These are phyloP conservation scores for Aspergillus novoparasiticus DNA, from an alignment of 2,329 filamentous ascomycete genomes.

Conservation along the genomic window DNA sequence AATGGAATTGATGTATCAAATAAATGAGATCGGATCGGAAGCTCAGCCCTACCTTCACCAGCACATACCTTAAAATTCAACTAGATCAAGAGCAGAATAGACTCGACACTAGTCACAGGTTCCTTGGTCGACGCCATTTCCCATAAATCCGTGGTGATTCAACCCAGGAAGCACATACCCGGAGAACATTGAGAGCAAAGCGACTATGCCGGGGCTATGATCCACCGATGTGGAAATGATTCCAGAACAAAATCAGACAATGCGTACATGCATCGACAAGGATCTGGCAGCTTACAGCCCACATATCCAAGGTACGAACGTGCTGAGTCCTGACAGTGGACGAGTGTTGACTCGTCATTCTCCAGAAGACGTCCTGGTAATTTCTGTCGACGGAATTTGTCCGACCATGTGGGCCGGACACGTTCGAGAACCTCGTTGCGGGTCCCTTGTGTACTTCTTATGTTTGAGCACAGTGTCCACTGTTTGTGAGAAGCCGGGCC, in stretches of 20 bases:
- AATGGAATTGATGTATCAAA: not conserved
- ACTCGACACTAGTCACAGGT: not conserved
- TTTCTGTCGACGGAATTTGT: slow-evolving; percentile 2
- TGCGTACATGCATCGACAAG: not conserved
- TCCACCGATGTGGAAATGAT: not conserved
- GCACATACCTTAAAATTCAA: not conserved
- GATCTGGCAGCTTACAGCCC: not conserved
- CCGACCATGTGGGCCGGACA: slow-evolving; percentile 8
- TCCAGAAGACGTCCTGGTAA: slow-evolving; percentile 3
- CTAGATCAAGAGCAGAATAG: not conserved
- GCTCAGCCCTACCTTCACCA: slow-evolving; percentile 1
- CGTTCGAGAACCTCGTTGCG: slow-evolving; percentile 11
- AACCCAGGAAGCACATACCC: too few relatives aligned
- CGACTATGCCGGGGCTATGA: not conserved
- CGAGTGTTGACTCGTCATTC: not conserved
- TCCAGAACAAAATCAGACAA: not conserved
- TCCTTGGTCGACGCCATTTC: not conserved
- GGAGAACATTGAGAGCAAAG: too few relatives aligned
- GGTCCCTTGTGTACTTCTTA: not conserved
- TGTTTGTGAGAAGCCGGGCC: too few relatives aligned
- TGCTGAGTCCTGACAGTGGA: not conserved
- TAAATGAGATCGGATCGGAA: slow-evolving; percentile 6
- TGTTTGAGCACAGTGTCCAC: not conserved
- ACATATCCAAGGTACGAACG: not conserved
- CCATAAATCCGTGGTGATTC: too few relatives aligned